These are phyloP conservation scores for Exophiala viscosa DNA, from an alignment of 2,329 filamentous ascomycete genomes.

Conservation along the genomic window DNA sequence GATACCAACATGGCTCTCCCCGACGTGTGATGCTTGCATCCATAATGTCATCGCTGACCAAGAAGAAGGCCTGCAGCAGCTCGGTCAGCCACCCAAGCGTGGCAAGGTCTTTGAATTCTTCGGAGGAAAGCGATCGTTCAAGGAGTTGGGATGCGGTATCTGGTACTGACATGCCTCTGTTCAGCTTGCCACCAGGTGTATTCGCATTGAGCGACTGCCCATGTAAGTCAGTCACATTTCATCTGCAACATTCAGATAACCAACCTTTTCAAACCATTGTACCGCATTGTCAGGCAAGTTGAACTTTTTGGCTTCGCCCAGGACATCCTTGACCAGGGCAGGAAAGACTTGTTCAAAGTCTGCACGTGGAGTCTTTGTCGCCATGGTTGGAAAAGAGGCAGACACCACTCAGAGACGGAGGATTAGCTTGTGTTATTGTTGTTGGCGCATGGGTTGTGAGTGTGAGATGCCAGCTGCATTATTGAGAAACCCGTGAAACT, in stretches of 20 bases:
- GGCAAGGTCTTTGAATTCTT: slow-evolving; percentile 84
- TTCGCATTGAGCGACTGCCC: slow-evolving; percentile 76
- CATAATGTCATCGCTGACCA: slow-evolving; percentile 99
- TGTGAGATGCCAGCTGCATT: too few species aligned
- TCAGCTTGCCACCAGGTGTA: slow-evolving; percentile 92
- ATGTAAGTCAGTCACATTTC: slow-evolving; percentile 2
- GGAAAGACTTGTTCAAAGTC: slow-evolving; percentile 92
- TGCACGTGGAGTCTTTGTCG: slow-evolving; percentile 63
- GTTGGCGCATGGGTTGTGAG: too few species aligned
- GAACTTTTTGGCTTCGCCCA: slow-evolving; percentile 74
- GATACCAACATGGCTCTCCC: slow-evolving; percentile 95
- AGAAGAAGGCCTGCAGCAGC: slow-evolving; percentile 97
- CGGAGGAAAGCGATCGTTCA: slow-evolving; percentile 64
- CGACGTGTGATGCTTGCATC: slow-evolving; percentile 91
- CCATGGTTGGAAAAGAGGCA: slow-evolving; percentile 45
- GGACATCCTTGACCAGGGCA: slow-evolving; percentile 75
- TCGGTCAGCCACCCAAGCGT: slow-evolving; percentile 97
- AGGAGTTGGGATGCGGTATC: slow-evolving; percentile 83
- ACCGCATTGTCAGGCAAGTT: slow-evolving; percentile 76
- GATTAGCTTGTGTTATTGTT: too few species aligned
- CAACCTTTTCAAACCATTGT: slow-evolving; percentile 81
- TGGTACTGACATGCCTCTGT: slow-evolving; percentile 95
- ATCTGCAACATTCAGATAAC: not conserved
- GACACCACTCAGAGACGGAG: too few species aligned
- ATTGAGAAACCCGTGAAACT: too few species aligned